Evolutionary conservation across 1,284 basidiomycete genomes (phyloP), one percentile per base, ranked within the genome.

Genomic region (Bjerkandera adusta): DNA sequence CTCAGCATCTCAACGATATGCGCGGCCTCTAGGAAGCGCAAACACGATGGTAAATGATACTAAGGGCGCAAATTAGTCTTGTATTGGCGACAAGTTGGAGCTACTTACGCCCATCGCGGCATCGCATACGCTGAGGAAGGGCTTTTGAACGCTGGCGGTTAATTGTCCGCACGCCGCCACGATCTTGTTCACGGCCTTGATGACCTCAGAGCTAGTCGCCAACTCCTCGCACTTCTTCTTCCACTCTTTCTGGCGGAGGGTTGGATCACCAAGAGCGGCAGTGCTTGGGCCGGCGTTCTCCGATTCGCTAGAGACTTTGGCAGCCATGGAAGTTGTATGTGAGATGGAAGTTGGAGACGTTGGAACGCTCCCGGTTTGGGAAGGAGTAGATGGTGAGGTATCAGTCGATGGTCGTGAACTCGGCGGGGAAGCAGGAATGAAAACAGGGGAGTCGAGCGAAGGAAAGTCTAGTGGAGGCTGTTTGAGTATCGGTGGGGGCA

Each of bases 41-140:
- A 66, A 58, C 83, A 85, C 7, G 82, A 76, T 0, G 85, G 81
- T 15, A 88, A 68, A 57, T 85, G 81, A 55, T 85, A 86, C 84
- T 86, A 39, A 45, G 8, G 51, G 46, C 22, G 35, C 12, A 16
- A 22, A 41, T 27, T 21, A 39, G 16, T 46, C 41, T 37, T 36
- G 16, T n/a, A 25, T 16, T 37, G 10, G 36, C 18, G 16, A n/a
- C 33, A 42, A 43, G 21, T 26, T 12, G 43, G 36, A 48, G 42
- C 40, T 29, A 72, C 79, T 47, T 55, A 85, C 83, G 24, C 71
- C 76, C 79, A 85, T 83, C 8, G 70, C 65, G 2, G 81, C 81
- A 58, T 86, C 84, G 54, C 81, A 84, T 10, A 88, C 64, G 13
- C 75, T 77, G 29, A 83, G 64, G 58, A 86, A 86, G 26, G 85